Conservation (phyloP, 2,329 filamentous ascomycete genomes). For the Fusarium sororula region DNA sequence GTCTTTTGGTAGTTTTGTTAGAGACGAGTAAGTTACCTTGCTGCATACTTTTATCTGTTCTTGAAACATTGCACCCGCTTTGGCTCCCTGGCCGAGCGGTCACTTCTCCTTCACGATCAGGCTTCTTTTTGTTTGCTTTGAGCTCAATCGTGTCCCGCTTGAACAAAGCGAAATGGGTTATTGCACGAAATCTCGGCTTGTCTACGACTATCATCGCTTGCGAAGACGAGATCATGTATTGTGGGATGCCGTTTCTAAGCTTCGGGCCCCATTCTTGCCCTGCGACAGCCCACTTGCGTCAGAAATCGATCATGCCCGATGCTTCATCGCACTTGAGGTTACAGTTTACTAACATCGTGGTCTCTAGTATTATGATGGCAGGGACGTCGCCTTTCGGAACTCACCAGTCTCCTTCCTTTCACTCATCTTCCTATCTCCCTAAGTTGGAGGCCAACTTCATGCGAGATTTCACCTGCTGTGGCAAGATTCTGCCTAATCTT, state of each 20-base stretch:
- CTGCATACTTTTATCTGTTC: constrained; percentile 13
- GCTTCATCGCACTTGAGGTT: constrained; percentile 1
- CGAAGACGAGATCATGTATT: constrained; percentile 17
- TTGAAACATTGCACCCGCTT: constrained; percentile 12
- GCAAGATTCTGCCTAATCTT: constrained; percentile 85
- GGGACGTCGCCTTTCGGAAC: constrained; percentile 89
- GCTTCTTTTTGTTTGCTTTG: not conserved
- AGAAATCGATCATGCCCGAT: constrained; percentile 20
- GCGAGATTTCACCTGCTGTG: constrained; percentile 96
- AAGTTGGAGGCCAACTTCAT: constrained; percentile 98
- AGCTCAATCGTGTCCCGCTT: not conserved
- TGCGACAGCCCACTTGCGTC: constrained; percentile 19
- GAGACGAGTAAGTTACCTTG: constrained; percentile 84
- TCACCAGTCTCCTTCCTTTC: constrained; percentile 91
- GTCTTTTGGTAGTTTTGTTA: constrained; percentile 95
- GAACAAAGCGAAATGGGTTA: not conserved
- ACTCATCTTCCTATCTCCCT: constrained; percentile 95
- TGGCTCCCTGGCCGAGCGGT: not conserved
- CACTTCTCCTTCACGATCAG: not conserved
- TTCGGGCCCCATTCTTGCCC: constrained; percentile 26
- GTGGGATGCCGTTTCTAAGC: constrained; percentile 39
- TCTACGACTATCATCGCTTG: not conserved
- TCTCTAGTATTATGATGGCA: constrained; percentile 85
- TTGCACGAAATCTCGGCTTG: not conserved
- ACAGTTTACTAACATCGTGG: constrained; percentile 34